These are phyloP conservation scores for Gliomastix tumulicola DNA, from an alignment of 2,329 filamentous ascomycete genomes.

Conservation along the genomic window DNA sequence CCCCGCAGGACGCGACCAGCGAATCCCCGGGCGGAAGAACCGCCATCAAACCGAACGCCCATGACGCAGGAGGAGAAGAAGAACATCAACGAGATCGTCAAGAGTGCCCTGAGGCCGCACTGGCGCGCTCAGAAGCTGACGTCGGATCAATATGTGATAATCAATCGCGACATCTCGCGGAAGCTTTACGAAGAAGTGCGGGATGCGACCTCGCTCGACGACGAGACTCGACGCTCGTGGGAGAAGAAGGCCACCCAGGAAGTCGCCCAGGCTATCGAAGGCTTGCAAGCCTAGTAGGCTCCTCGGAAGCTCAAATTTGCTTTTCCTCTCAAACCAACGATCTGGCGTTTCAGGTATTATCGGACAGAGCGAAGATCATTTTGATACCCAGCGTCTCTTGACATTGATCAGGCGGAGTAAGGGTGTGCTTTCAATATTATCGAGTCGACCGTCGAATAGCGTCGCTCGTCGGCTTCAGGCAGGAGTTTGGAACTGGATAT, in stretches of 20 bases:
- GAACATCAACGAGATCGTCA: constrained; percentile 83
- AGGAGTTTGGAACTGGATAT: too few relatives aligned
- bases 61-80: constrained; percentile 81
- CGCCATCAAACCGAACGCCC: constrained; percentile 56
- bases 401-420: too few relatives aligned
- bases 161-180: constrained; percentile 84
- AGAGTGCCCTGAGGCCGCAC: constrained; percentile 71
- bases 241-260: constrained; percentile 72
- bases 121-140: constrained; percentile 75
- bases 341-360: constrained; percentile 4
- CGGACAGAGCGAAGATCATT: not conserved
- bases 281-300: constrained; percentile 41
- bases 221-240: constrained; percentile 61
- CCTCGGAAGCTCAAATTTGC: too few relatives aligned
- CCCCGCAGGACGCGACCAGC: constrained; percentile 36
- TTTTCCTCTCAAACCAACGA: not conserved
- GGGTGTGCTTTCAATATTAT: too few relatives aligned
- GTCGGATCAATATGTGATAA: constrained; percentile 84
- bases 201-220: constrained; percentile 50
- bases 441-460: too few relatives aligned
- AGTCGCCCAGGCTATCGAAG: constrained; percentile 67
- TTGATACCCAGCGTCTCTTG: constrained; percentile 5
- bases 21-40: constrained; percentile 47
- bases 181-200: constrained; percentile 71
- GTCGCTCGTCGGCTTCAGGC: too few relatives aligned